A percentile compares a stretch with the other conserved stretches of the same genome.
These are phyloP conservation scores for Flaveria floridana DNA, from an alignment of 140 eudicot genomes.

Conservation along the genomic window DNA sequence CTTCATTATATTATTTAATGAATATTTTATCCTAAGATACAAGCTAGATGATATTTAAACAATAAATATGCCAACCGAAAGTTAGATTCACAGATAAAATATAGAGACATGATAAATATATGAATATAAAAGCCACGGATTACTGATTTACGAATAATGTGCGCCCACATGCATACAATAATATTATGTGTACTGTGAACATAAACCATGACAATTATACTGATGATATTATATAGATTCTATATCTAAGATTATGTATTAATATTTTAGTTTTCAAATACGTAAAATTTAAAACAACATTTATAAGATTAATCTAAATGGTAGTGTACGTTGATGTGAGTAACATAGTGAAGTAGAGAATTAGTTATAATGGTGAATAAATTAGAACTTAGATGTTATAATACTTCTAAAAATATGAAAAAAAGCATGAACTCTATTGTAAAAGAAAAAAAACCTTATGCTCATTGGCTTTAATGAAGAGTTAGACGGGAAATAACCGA, in stretches of 20 bases:
- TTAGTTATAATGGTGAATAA: background rate
- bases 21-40: conserved; percentile 4
- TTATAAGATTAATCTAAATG: background rate
- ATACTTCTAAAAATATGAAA: background rate
- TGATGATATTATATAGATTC: background rate
- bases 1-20: background rate
- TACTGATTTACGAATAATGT: background rate
- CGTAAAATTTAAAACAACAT: background rate
- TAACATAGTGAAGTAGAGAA: background rate
- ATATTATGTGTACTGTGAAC: background rate
- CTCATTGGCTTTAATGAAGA: no score
- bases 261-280: background rate
- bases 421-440: background rate
- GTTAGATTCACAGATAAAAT: background rate
- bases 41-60: background rate
- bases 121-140: conserved; percentile 4
- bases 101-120: background rate
- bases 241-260: background rate
- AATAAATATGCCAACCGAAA: background rate
- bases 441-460: background rate
- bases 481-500: no score
- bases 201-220: background rate
- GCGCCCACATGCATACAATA: background rate
- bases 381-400: background rate
- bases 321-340: background rate